Base-by-base conservation (phyloP, 495 filamentous ascomycete species). In the Paragyromitra xinjiangensis region DNA sequence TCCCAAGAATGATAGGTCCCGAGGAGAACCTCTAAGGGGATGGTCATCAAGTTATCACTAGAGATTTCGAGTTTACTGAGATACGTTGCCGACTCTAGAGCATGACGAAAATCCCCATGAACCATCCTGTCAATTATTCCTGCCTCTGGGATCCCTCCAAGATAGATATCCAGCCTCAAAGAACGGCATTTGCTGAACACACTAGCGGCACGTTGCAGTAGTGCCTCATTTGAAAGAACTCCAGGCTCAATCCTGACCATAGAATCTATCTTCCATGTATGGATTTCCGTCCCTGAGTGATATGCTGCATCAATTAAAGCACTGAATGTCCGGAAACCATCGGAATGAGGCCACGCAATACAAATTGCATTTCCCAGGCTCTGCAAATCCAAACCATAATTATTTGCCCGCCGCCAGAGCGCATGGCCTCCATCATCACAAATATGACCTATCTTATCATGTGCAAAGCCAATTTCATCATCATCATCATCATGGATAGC, bases 11-110 rank as follows among this genome's bases (percentile, higher is more conserved):
- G n/a, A 22, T 39, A 2, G 40, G 9, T 8, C n/a, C 19, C 11
- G n/a, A 68, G 48, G 29, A 55, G 16, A 6, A 55, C 11, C n/a
- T 68, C 45, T 8, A 68, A 8, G 19, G n/a, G 34, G 11, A 68
- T 40, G 11, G n/a, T 24, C 64, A 68, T 39, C n/a, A 14, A 11
- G 14, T 40, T 55, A 42, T 55, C 29, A 3, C n/a, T 55, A 1
- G 1, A 8, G 1, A 68, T 55, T 55, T 53, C 48, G 48, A 68
- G 64, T 6, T 40, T 68, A 8, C 24, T 16, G 3, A 68, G 64
- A 7, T 42, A 1, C 0, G 4, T 0, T 0, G 34, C 48, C 6
- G 26, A 24, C 37, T 24, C 7, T 4, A 55, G 34, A 4, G 48
- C 34, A 9, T 4, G 14, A 19, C 16, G 7, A 40, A 68, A 22